Evolutionary conservation across 1,284 basidiomycete species (phyloP), one percentile per base, ranked within the genome.

Genomic region (Neonothopanus nambi): DNA sequence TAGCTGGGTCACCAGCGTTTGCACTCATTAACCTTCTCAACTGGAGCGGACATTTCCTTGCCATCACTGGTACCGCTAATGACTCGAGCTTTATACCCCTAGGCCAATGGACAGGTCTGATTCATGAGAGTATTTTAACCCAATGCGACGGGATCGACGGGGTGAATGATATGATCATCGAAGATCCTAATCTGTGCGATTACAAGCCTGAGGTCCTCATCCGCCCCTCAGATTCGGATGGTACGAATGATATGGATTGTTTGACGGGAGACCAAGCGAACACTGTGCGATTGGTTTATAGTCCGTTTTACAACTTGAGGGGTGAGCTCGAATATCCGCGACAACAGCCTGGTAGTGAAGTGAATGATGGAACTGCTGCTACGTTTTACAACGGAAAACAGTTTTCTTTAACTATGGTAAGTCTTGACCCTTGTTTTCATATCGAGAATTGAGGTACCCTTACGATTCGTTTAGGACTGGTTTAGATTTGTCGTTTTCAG

Each of bases 91-190:
- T 57, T 35, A 35, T 63, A 11, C 28, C 54, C 6, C 35, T 49
- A 15, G 45, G 15, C 5, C 5, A 38, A 4, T 59, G 57, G 59
- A 8, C 21, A 11, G 20, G 26, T 13, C 18, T 49, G 5, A 46
- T 61, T 11, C 43, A 57, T 12, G n/a, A 35, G 15, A 56, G 59
- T 24, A 56, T 63, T 8, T 40, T 63, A n/a, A 41, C 45, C 3
- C 62, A 63, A 35, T 70, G 68, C 55, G 68, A 70, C 52, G 57
- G 48, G 8, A 53, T 66, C 3, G 67, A 70, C 51, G 70, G 70
- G 20, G 64, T 69, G 26, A 47, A 40, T 1, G 70, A 72, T 51
- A 65, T 66, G 1, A 66, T 71, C 57, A 66, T 71, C 51, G 66
- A 62, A 42, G 65, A 70, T 39, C 70, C 71, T 2, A 61, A 63